phyloP scores from a whole-genome alignment of 1,284 basidiomycete species.

The Paramarasmius palmivorus region DNA sequence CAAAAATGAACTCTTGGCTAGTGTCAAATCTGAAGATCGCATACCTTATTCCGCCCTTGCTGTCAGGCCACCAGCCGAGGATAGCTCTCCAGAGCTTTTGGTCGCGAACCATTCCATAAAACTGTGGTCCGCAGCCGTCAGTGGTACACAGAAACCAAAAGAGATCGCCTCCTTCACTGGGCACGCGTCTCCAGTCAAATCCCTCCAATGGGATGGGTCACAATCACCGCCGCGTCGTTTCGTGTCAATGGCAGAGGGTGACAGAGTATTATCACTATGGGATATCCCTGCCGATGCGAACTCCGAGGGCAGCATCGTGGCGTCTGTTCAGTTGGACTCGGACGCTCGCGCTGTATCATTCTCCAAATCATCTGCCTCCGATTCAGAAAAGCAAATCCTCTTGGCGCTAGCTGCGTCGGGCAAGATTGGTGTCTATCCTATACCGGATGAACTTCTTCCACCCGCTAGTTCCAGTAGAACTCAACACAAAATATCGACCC shows the following conservation, averaged over 20 bases:
- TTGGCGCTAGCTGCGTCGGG: constrained; percentile 68
- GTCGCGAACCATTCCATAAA: constrained; percentile 62
- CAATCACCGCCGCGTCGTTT: constrained; percentile 46
- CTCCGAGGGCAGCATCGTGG: constrained; percentile 56
- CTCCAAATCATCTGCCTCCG: constrained; percentile 29
- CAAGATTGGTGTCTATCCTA: constrained; percentile 63
- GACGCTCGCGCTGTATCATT: constrained; percentile 59
- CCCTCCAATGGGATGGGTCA: constrained; percentile 52
- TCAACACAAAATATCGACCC: constrained; percentile 47
- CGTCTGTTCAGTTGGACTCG: constrained; percentile 69
- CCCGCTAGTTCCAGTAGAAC: constrained; percentile 34
- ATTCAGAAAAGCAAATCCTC: constrained; percentile 40
- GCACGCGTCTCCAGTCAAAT: constrained; percentile 59
- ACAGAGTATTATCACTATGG: constrained; percentile 78
- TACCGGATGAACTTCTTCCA: constrained; percentile 50
- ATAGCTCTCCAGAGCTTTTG: constrained; percentile 45
- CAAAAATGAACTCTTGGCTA: constrained; percentile 46
- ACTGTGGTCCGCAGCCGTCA: constrained; percentile 42
- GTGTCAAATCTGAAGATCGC: constrained; percentile 55
- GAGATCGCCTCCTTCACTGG: constrained; percentile 60
- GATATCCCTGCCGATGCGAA: constrained; percentile 41
- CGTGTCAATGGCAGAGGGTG: constrained; percentile 71
- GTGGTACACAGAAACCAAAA: constrained; percentile 40
- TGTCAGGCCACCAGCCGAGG: constrained; percentile 37
- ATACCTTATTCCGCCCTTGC: constrained; percentile 58